A percentile compares a stretch with the other conserved stretches of the same genome.
Evolutionary conservation across 2,329 filamentous ascomycete genomes (phyloP).

Genomic region (Sporothrix mexicana): DNA sequence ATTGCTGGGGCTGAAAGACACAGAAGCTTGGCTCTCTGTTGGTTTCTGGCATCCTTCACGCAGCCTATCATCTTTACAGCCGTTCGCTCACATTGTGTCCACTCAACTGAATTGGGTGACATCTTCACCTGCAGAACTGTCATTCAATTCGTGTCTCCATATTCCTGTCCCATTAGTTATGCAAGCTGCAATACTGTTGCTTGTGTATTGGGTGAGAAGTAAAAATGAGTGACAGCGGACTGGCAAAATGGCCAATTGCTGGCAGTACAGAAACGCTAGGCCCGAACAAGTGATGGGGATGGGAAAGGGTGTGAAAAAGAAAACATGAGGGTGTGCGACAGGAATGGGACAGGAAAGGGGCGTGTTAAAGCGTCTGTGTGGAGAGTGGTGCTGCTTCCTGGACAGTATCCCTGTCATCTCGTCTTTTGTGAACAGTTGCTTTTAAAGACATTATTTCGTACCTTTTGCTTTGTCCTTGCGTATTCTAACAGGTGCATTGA

Average conservation of each 20-base stretch:
- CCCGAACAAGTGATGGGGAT: conserved; percentile 6
- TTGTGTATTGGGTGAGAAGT: neutral
- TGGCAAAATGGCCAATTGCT: neutral
- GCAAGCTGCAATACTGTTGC: neutral
- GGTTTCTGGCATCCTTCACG: neutral
- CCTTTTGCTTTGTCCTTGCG: neutral
- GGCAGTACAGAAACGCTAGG: neutral
- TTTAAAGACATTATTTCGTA: too few species aligned
- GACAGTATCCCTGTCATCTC: neutral
- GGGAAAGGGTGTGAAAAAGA: conserved; percentile 7
- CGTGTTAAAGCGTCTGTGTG: neutral
- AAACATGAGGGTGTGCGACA: neutral
- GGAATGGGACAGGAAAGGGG: neutral
- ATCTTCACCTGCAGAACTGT: neutral
- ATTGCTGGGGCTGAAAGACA: neutral
- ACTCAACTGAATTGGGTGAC: neutral
- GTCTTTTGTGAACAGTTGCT: neutral
- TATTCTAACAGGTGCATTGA: neutral
- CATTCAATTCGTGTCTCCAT: neutral
- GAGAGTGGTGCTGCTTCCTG: neutral
- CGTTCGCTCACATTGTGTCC: neutral
- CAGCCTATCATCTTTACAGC: neutral
- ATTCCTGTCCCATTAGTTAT: too few species aligned
- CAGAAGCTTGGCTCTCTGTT: too few species aligned
- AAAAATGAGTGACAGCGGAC: neutral